These are phyloP conservation scores for Aspergillus kassunensis DNA, from an alignment of 495 filamentous ascomycete species.

Conservation along the genomic window DNA sequence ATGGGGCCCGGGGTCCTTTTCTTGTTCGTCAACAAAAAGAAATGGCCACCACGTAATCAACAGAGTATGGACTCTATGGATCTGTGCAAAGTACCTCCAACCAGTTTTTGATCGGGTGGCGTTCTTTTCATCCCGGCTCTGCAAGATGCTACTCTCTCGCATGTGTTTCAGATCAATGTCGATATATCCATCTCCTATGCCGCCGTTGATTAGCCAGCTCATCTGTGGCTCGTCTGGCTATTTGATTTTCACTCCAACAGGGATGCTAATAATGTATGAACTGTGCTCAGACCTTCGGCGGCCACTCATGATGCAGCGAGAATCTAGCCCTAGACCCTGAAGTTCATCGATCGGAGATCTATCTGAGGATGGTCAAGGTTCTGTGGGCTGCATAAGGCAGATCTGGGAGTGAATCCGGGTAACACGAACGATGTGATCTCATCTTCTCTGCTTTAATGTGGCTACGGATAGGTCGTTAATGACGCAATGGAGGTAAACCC, in stretches of 20 bases:
- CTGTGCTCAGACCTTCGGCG: not conserved
- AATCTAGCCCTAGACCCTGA: not conserved
- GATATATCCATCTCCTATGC: not conserved
- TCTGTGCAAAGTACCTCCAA: not conserved
- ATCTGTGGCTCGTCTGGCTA: not conserved
- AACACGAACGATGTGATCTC: no score
- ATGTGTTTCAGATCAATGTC: not conserved
- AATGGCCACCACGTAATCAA: not conserved
- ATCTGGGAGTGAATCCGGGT: not conserved
- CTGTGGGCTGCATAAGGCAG: not conserved
- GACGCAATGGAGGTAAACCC: no score
- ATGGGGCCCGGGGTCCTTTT: no score
- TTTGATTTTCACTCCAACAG: slow-evolving; percentile 2
- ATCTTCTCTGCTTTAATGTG: no score
- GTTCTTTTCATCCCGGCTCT: not conserved
- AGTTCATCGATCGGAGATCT: slow-evolving; percentile 9
- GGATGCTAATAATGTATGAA: not conserved
- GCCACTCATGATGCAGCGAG: not conserved
- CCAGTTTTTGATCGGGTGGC: not conserved
- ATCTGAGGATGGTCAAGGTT: slow-evolving; percentile 6
- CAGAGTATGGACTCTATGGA: not conserved
- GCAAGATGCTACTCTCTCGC: no score
- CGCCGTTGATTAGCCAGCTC: not conserved
- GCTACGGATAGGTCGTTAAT: no score
- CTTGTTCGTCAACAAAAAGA: not conserved